Base-by-base conservation (phyloP, 2,329 filamentous ascomycete species). In the Cordyceps pruinosa region DNA sequence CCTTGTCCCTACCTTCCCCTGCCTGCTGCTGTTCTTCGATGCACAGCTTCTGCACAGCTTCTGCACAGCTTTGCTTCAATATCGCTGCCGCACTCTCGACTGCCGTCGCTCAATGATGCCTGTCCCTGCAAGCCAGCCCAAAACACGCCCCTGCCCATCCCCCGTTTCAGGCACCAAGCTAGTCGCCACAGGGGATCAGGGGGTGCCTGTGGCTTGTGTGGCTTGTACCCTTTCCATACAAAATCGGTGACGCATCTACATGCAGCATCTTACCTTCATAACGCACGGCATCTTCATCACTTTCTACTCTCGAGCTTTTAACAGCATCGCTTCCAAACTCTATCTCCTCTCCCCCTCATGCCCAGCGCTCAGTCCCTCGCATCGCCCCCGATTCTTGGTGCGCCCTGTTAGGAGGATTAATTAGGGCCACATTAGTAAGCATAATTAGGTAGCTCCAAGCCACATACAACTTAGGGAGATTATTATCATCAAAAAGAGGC, bases 131-230 rank as follows among this genome's bases (percentile, higher is more conserved):
- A 25, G 23, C 17, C 28, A 53, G 50, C 28, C 50, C 50, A 34
- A 53, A 53, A 53, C 50, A 45, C 17, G 25, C 28, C 50, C 47
- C 47, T 50, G 47, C 17, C 23, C 47, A 50, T 50, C 34, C 5
- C 9, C 15, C 30, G 50, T 53, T 53, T 53, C 50, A 53, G 50
- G 41, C n/a, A 30, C 46, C 48, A 15, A 30, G 3, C 35, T 41
- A 35, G 42, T 32, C 28, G 21, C 12, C 23, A 15, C 34, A 17
- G 21, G 34, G 5, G 26, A n/a, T n/a, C n/a, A n/a, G n/a, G n/a
- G n/a, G n/a, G n/a, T n/a, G n/a, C n/a, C n/a, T n/a, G n/a, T n/a
- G n/a, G n/a, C n/a, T n/a, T n/a, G n/a, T n/a, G 19, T 19, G 50
- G 41, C 17, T 35, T 42, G 50, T 53, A 53, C 30, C 39, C 34